Evolutionary conservation across 192 early-diverging fungal genomes (phyloP).

Genomic region (Backusella luteola): DNA sequence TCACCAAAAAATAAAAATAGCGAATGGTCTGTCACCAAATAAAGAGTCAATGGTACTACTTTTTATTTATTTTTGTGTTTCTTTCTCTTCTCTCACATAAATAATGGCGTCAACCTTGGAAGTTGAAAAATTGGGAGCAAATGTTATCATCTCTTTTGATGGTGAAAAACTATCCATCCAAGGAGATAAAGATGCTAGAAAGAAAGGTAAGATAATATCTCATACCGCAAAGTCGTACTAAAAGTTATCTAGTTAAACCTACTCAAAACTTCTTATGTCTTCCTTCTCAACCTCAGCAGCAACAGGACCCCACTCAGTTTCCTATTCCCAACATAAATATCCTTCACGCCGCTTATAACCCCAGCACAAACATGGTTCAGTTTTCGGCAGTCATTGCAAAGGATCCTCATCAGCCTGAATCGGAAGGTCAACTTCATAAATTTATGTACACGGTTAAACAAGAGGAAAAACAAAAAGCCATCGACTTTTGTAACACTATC

Average conservation of each 20-base stretch:
- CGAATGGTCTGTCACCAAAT: background rate
- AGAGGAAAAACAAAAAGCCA: conserved; percentile 13
- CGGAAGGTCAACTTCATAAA: conserved; percentile 19
- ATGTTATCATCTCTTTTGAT: conserved; percentile 24
- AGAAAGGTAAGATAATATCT: conserved; percentile 16
- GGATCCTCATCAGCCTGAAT: background rate
- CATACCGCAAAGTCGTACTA: too few species aligned
- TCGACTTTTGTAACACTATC: conserved; percentile 16
- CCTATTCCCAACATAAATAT: conserved; percentile 26
- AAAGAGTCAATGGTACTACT: background rate
- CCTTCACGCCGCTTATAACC: background rate
- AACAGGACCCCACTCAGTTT: conserved; percentile 18
- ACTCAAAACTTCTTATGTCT: conserved; percentile 18
- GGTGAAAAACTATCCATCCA: conserved; percentile 27
- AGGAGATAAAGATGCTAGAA: conserved; percentile 21
- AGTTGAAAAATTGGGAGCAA: conserved; percentile 5
- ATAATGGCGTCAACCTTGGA: conserved; percentile 7
- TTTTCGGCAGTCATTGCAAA: conserved; percentile 25
- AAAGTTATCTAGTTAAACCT: conserved; percentile 7
- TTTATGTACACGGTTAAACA: conserved; percentile 23
- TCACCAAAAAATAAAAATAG: background rate
- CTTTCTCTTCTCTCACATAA: background rate
- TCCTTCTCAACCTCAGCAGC: conserved; percentile 15
- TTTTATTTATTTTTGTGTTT: background rate
- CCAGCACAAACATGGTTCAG: conserved; percentile 25